Evolutionary conservation across 2,329 filamentous ascomycete species (phyloP), one percentile per base, ranked within the genome.

Genomic region (Nannizziopsis barbatae): DNA sequence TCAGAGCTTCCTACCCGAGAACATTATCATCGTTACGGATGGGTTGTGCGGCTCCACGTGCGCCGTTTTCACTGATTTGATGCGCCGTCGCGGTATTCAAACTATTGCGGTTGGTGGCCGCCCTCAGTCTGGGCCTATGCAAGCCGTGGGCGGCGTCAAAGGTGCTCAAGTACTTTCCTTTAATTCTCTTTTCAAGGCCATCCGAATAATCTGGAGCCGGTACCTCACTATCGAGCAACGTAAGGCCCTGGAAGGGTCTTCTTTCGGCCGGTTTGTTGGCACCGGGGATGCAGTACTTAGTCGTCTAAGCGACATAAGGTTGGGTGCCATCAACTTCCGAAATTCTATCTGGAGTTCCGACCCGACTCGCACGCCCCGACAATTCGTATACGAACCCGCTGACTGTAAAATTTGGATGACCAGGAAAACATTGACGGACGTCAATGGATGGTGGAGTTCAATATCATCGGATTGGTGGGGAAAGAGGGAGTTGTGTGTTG

Each of bases 141-240:
- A 83, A 65, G 73, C 71, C 3, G 69, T 82, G 14, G 79, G 80
- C n/a, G 81, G 80, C n/a, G 73, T 78, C 42, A 79, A 81, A 56
- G 81, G 81, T 30, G 38, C 50, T 1, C 48, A 54, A 50, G 59
- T 68, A 2, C 49, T 65, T 5, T 50, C 50, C 0, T 62, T 65
- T 42, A 50, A 54, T 4, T 49, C 57, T 2, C 59, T 67, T 42
- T 61, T 36, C 38, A 36, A 27, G 22, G 3, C 22, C 3, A 4
- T 7, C 22, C 3, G 7, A 27, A 27, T 27, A 4, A 27, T 27
- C 7, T 27, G 22, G 22, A 27, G 22, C 22, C 22, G 22, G 22
- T 27, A 27, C 22, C 22, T 27, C 22, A 27, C 22, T 27, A 27
- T 27, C 7, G 22, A 27, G 22, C 22, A 27, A 27, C 22, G 22